These are phyloP conservation scores for Mucor piriformis DNA, from an alignment of 371 early-diverging fungal species.

Conservation along the genomic window DNA sequence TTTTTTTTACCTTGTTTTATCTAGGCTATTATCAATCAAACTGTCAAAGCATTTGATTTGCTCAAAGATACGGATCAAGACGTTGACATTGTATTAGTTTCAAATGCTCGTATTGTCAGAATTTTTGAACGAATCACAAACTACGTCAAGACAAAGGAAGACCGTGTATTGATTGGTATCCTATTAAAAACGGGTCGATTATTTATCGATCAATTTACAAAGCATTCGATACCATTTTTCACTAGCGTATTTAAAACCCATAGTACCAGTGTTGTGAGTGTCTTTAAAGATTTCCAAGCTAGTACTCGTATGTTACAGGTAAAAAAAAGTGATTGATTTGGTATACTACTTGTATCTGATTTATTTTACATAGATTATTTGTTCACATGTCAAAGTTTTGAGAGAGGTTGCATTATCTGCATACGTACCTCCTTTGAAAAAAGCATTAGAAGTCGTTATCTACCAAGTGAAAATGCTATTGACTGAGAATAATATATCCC, in stretches of 20 bases:
- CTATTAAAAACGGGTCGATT: conserved; percentile 59
- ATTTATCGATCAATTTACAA: conserved; percentile 70
- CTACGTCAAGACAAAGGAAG: conserved; percentile 60
- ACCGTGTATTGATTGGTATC: conserved; percentile 50
- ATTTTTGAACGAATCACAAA: conserved; percentile 58
- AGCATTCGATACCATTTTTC: conserved; percentile 67
- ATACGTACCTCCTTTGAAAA: conserved; percentile 73
- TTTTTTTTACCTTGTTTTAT: not conserved
- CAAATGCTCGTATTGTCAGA: conserved; percentile 46
- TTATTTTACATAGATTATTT: conserved; percentile 60
- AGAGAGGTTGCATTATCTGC: conserved; percentile 63
- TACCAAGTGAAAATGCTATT: conserved; percentile 79
- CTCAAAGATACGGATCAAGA: conserved; percentile 42
- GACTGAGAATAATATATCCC: conserved; percentile 66
- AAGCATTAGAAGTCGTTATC: conserved; percentile 73
- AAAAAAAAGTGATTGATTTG: not conserved
- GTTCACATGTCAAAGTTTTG: conserved; percentile 77
- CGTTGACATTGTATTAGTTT: conserved; percentile 36
- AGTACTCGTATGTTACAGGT: conserved; percentile 67
- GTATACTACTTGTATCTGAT: not conserved
- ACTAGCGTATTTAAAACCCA: conserved; percentile 61
- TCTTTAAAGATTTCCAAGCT: conserved; percentile 58
- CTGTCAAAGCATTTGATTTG: conserved; percentile 42
- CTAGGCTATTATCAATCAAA: conserved; percentile 58
- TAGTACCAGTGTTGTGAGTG: conserved; percentile 50